A percentile compares a stretch with the other conserved stretches of the same genome.
These are phyloP conservation scores for Fusarium tuaranense DNA, from an alignment of 2,329 filamentous ascomycete genomes.

Conservation along the genomic window DNA sequence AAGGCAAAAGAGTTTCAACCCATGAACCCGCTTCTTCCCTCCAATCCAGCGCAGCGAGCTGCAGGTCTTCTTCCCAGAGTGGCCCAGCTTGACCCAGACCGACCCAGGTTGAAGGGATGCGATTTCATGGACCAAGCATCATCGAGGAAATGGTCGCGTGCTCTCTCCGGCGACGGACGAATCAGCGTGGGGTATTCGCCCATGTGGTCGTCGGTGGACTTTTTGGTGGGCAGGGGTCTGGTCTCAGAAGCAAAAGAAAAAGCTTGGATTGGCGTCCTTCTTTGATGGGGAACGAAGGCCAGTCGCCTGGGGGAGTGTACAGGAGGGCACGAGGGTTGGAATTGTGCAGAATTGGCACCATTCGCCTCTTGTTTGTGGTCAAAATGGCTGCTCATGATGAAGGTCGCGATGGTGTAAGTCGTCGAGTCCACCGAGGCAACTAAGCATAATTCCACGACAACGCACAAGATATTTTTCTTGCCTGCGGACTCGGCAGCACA, in stretches of 20 bases:
- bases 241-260: conserved; percentile 36
- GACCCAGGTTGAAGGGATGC: conserved; percentile 35
- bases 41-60: conserved; percentile 38
- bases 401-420: conserved; percentile 26
- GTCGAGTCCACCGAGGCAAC: not conserved
- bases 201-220: conserved; percentile 50
- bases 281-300: conserved; percentile 21
- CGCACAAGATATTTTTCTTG: not conserved
- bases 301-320: conserved; percentile 7
- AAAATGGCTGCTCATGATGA: conserved; percentile 13
- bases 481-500: not conserved
- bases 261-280: conserved; percentile 38
- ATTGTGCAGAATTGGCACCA: conserved; percentile 21
- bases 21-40: conserved; percentile 39
- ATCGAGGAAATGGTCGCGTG: conserved; percentile 59
- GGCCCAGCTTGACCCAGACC: conserved; percentile 30
- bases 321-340: conserved; percentile 26
- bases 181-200: conserved; percentile 48
- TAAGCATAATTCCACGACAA: conserved; percentile 11
- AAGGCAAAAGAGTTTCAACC: conserved; percentile 39
- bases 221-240: conserved; percentile 38
- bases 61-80: conserved; percentile 22
- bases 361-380: conserved; percentile 3
- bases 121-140: conserved; percentile 55
- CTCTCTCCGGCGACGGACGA: conserved; percentile 48